These are phyloP conservation scores for Acanthochlamys bracteata DNA, from an alignment of 106 monocot species.

Conservation along the genomic window DNA sequence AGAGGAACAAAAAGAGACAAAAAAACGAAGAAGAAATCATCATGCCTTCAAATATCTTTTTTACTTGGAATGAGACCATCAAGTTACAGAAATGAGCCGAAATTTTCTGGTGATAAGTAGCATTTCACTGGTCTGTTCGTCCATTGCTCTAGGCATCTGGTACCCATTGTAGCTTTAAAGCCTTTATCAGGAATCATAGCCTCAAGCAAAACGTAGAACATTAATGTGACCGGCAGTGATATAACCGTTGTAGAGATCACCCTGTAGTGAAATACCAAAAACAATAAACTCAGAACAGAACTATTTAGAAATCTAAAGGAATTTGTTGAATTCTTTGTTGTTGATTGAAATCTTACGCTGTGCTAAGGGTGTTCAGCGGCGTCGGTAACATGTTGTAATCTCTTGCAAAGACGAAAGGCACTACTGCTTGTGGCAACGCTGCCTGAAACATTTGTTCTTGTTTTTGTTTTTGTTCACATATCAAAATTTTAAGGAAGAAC, in stretches of 20 bases:
- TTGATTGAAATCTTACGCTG: constrained; percentile 7
- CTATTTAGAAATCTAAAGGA: background rate
- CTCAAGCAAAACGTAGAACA: constrained; percentile 12
- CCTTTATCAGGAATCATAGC: background rate
- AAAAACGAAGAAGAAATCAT: too few species aligned
- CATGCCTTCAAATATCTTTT: too few species aligned
- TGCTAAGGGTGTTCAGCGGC: constrained; percentile 5
- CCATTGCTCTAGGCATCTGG: too few species aligned
- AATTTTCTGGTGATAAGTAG: too few species aligned
- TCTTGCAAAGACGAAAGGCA: constrained; percentile 48
- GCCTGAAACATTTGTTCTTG: constrained; percentile 11
- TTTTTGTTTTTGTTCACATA: background rate
- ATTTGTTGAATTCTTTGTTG: background rate
- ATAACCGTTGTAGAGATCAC: constrained; percentile 26
- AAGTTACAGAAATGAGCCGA: too few species aligned
- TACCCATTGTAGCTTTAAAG: too few species aligned
- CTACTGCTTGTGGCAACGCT: constrained; percentile 43
- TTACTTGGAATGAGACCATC: too few species aligned
- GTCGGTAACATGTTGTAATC: constrained; percentile 43
- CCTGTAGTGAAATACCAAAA: constrained; percentile 5
- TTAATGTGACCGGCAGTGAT: constrained; percentile 16
- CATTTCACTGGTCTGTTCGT: too few species aligned
- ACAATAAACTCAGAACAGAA: background rate
- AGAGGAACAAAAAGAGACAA: too few species aligned
- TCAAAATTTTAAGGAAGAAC: too few species aligned